phyloP scores from a whole-genome alignment of 495 filamentous ascomycete species.

The Filosporella fistucella region DNA sequence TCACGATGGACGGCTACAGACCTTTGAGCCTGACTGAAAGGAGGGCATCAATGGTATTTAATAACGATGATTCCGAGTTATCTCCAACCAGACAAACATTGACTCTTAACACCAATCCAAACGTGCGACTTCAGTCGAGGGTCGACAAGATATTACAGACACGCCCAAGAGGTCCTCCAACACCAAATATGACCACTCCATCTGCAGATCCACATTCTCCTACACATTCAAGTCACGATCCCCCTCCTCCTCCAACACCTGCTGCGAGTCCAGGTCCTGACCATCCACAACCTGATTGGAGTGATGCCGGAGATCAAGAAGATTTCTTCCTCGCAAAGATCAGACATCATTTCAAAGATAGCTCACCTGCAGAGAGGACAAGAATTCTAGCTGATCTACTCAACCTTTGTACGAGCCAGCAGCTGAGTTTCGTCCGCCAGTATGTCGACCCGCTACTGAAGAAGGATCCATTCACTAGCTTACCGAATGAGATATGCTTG shows the following conservation, averaged over 20 bases:
- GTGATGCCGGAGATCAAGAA: conserved; percentile 43
- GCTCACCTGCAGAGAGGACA: conserved; percentile 45
- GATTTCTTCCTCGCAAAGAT: conserved; percentile 45
- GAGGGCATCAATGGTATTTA: conserved; percentile 22
- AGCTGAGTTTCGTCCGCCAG: conserved; percentile 90
- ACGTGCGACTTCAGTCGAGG: conserved; percentile 16
- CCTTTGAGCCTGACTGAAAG: conserved; percentile 25
- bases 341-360: conserved; percentile 46
- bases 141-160: conserved; percentile 45
- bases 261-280: conserved; percentile 52
- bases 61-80: conserved; percentile 19
- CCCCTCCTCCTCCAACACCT: conserved; percentile 51
- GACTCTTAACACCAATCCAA: conserved; percentile 22
- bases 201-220: conserved; percentile 46
- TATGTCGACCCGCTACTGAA: conserved; percentile 89
- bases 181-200: conserved; percentile 52
- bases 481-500: conserved; percentile 90
- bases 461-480: conserved; percentile 86
- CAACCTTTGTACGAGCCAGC: conserved; percentile 88
- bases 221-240: conserved; percentile 29
- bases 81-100: conserved; percentile 22
- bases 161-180: conserved; percentile 47
- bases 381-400: conserved; percentile 76
- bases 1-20: conserved; percentile 22
- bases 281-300: conserved; percentile 47